phyloP scores from a whole-genome alignment of 257 asterid species.

The Osmanthus fragrans region DNA sequence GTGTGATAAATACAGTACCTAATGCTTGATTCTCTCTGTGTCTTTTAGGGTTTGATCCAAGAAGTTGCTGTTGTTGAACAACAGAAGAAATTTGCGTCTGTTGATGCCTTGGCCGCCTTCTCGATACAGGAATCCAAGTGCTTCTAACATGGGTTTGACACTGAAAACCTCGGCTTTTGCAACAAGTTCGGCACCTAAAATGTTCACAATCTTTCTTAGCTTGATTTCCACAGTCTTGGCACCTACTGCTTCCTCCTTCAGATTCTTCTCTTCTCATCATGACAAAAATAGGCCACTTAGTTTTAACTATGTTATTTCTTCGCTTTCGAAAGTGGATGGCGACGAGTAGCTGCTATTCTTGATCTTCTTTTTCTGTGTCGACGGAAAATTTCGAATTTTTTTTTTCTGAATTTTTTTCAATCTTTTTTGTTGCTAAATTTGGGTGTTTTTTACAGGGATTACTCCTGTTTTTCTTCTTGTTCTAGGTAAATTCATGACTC shows the following conservation, averaged over 20 bases:
- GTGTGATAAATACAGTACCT: constrained; percentile 35
- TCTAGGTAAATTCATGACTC: constrained; percentile 38
- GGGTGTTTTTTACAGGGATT: constrained; percentile 23
- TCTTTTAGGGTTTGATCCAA: constrained; percentile 61
- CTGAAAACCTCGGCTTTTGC: constrained; percentile 64
- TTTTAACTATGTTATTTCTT: no score
- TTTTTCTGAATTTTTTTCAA: neutral
- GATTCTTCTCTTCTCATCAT: constrained; percentile 44
- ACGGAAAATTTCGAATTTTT: no score
- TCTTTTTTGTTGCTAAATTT: constrained; percentile 18
- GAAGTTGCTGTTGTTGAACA: constrained; percentile 33
- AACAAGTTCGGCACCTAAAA: constrained; percentile 72
- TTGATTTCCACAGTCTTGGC: constrained; percentile 85
- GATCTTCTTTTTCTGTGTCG: neutral
- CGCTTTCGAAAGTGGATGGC: no score
- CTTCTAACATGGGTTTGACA: constrained; percentile 78
- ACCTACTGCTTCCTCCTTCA: constrained; percentile 37
- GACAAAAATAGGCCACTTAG: neutral
- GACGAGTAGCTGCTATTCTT: no score
- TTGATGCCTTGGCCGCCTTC: constrained; percentile 47
- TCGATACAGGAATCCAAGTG: constrained; percentile 75
- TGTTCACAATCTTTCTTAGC: constrained; percentile 69
- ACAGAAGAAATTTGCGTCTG: constrained; percentile 18
- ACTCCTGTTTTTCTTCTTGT: constrained; percentile 11
- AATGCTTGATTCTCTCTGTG: constrained; percentile 40